phyloP scores from a whole-genome alignment of 257 asterid genomes.

The Nicotiana paniculata region DNA sequence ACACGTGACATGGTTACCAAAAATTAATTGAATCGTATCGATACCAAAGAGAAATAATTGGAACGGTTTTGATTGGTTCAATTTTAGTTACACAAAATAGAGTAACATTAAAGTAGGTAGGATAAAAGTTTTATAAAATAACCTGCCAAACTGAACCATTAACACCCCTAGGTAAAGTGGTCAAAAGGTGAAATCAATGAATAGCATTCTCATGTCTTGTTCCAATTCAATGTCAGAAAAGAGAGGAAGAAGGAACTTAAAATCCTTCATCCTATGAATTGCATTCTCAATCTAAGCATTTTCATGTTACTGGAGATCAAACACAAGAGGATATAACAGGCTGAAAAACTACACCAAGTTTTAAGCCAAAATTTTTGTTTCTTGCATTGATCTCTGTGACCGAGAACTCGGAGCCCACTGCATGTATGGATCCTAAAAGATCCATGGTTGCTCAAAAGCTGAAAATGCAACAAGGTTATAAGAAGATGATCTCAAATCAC shows the following conservation, averaged over 20 bases:
- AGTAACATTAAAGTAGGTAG: too few relatives aligned
- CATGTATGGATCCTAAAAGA: not conserved
- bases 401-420: not conserved
- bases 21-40: too few relatives aligned
- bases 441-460: not conserved
- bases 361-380: too few relatives aligned
- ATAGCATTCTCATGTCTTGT: not conserved
- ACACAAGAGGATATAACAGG: not conserved
- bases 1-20: too few relatives aligned
- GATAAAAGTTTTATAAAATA: too few relatives aligned
- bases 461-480: not conserved
- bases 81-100: too few relatives aligned
- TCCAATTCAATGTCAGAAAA: not conserved
- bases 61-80: too few relatives aligned
- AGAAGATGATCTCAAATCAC: not conserved
- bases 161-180: too few relatives aligned
- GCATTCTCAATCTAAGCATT: not conserved
- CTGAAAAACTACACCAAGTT: not conserved
- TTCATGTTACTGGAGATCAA: not conserved
- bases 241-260: not conserved
- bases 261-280: not conserved
- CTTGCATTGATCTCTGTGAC: too few relatives aligned
- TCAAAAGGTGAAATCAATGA: not conserved
- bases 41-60: too few relatives aligned
- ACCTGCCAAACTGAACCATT: too few relatives aligned